phyloP scores from a whole-genome alignment of 106 monocot species.

The Narthecium ossifragum region DNA sequence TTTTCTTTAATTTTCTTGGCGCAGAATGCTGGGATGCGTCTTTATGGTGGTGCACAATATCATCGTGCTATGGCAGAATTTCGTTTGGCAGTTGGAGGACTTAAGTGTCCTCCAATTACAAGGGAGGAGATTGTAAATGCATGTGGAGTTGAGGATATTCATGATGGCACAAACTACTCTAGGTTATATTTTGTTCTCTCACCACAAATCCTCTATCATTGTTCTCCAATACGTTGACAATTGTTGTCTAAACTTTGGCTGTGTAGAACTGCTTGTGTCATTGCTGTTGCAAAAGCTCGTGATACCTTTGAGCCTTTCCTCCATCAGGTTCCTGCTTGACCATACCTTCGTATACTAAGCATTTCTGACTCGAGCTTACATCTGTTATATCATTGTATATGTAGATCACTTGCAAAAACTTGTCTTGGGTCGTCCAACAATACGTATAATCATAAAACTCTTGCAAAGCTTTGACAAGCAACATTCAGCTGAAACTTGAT shows the following conservation, averaged over 20 bases:
- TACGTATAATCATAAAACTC: too few species aligned
- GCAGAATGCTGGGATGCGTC: slow-evolving; percentile 95
- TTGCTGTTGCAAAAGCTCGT: slow-evolving; percentile 87
- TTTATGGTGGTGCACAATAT: slow-evolving; percentile 96
- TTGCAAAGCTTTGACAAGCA: too few species aligned
- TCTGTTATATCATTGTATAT: too few species aligned
- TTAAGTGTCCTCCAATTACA: slow-evolving; percentile 88
- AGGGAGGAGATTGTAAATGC: slow-evolving; percentile 97
- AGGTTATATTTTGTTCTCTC: too few species aligned
- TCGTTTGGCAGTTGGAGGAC: slow-evolving; percentile 70
- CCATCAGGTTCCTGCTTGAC: slow-evolving; percentile 57
- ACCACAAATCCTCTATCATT: too few species aligned
- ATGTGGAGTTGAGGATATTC: slow-evolving; percentile 97
- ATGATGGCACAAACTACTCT: slow-evolving; percentile 96
- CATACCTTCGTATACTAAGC: not conserved
- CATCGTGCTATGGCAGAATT: slow-evolving; percentile 98
- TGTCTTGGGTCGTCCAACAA: too few species aligned
- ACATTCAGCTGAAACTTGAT: too few species aligned
- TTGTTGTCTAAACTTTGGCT: not conserved
- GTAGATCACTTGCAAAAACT: too few species aligned
- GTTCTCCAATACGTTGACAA: too few species aligned
- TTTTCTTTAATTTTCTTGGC: too few species aligned
- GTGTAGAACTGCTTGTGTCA: slow-evolving; percentile 83
- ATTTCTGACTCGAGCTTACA: too few species aligned
- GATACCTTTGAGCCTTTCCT: slow-evolving; percentile 95